A percentile compares a stretch with the other conserved stretches of the same genome.
Conservation (phyloP, 352 stramenopile species). For the Phytophthora megakarya region DNA sequence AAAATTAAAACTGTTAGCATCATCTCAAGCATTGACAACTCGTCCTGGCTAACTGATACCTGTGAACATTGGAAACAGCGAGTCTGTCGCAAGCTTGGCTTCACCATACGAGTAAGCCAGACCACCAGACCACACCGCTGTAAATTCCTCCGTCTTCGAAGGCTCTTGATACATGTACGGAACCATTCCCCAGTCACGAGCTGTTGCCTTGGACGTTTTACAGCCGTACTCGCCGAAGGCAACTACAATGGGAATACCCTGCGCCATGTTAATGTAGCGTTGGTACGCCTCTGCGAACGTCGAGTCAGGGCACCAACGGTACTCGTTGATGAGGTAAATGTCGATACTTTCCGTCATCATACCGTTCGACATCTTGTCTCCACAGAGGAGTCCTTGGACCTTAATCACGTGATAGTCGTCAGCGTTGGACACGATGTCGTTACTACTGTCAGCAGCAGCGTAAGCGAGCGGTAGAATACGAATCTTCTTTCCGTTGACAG, state of each 20-base stretch:
- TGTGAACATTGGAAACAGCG: slow-evolving; percentile 84
- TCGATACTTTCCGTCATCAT: slow-evolving; percentile 86
- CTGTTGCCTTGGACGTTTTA: slow-evolving; percentile 48
- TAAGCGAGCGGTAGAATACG: slow-evolving; percentile 82
- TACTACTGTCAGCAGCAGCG: slow-evolving; percentile 80
- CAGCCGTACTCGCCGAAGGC: slow-evolving; percentile 86
- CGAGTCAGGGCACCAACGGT: slow-evolving; percentile 80
- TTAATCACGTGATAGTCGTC: slow-evolving; percentile 86
- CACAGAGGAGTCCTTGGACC: slow-evolving; percentile 83
- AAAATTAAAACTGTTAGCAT: slow-evolving; percentile 13
- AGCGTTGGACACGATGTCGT: slow-evolving; percentile 56
- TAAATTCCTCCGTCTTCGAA: slow-evolving; percentile 66
- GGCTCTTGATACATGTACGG: slow-evolving; percentile 81
- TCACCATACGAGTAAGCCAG: slow-evolving; percentile 87
- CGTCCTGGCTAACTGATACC: too few relatives aligned
- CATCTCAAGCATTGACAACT: neutral
- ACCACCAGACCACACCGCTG: slow-evolving; percentile 81
- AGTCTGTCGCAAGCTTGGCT: slow-evolving; percentile 71
- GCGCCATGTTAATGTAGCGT: slow-evolving; percentile 68
- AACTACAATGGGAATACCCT: slow-evolving; percentile 83
- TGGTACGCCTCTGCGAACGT: slow-evolving; percentile 77
- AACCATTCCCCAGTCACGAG: slow-evolving; percentile 79
- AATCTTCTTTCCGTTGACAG: slow-evolving; percentile 82
- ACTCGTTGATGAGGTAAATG: slow-evolving; percentile 91
- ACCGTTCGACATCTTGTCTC: slow-evolving; percentile 83